A percentile compares a stretch with the other conserved stretches of the same genome.
These are phyloP conservation scores for Mucor indicus DNA, from an alignment of 371 early-diverging fungal genomes.

Conservation along the genomic window DNA sequence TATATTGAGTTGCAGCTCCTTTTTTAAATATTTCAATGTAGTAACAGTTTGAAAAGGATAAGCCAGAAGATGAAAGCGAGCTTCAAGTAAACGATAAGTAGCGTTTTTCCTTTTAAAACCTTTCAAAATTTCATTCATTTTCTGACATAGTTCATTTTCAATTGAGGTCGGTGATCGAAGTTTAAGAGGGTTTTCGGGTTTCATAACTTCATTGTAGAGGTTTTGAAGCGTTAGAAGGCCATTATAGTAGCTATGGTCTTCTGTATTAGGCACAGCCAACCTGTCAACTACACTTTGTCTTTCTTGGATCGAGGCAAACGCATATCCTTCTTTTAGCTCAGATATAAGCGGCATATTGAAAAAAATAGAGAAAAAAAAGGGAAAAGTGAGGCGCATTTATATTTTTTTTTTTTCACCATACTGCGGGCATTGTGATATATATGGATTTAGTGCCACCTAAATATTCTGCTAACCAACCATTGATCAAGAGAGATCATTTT, in stretches of 20 bases:
- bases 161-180: slow-evolving; percentile 15
- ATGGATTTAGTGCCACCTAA: too few relatives aligned
- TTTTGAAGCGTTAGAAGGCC: slow-evolving; percentile 38
- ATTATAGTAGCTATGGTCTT: slow-evolving; percentile 33
- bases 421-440: too few relatives aligned
- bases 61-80: slow-evolving; percentile 32
- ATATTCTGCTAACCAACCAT: too few relatives aligned
- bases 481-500: too few relatives aligned
- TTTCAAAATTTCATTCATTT: slow-evolving; percentile 12
- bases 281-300: slow-evolving; percentile 10
- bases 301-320: slow-evolving; percentile 13
- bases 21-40: slow-evolving; percentile 23
- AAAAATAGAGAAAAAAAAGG: too few relatives aligned
- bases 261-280: slow-evolving; percentile 19
- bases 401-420: too few relatives aligned
- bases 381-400: too few relatives aligned
- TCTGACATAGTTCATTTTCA: slow-evolving; percentile 22
- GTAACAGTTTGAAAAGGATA: slow-evolving; percentile 24
- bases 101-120: not conserved
- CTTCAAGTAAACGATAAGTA: slow-evolving; percentile 11
- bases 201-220: slow-evolving; percentile 14
- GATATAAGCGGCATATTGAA: slow-evolving; percentile 19
- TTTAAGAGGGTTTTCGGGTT: slow-evolving; percentile 7
- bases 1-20: too few relatives aligned
- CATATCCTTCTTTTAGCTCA: slow-evolving; percentile 14